These are phyloP conservation scores for Fonsecaea pedrosoi DNA, from an alignment of 2,329 filamentous ascomycete species.

Conservation along the genomic window DNA sequence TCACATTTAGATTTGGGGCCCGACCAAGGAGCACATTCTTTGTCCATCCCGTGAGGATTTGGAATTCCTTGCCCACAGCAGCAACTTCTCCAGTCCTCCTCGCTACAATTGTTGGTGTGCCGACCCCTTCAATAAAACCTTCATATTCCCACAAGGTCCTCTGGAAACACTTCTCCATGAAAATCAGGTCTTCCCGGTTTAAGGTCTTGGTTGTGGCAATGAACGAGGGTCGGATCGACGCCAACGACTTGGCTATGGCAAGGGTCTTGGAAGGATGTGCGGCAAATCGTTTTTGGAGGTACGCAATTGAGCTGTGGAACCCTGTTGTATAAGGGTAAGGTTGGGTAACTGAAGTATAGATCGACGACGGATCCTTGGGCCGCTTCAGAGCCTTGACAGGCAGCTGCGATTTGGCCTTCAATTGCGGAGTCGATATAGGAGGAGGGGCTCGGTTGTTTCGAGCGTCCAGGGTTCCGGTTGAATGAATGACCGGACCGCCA, in stretches of 20 bases:
- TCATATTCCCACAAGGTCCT: slow-evolving; percentile 91
- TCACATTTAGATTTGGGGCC: slow-evolving; percentile 85
- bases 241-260: slow-evolving; percentile 84
- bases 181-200: slow-evolving; percentile 85
- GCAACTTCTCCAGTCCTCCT: slow-evolving; percentile 94
- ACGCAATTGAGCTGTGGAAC: slow-evolving; percentile 85
- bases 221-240: slow-evolving; percentile 89
- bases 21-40: slow-evolving; percentile 88
- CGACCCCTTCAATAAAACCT: slow-evolving; percentile 85
- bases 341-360: slow-evolving; percentile 88
- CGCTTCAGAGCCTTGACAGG: slow-evolving; percentile 51
- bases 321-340: slow-evolving; percentile 90
- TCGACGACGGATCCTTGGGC: slow-evolving; percentile 75
- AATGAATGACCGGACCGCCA: slow-evolving; percentile 14
- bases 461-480: slow-evolving; percentile 40
- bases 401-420: slow-evolving; percentile 48
- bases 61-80: slow-evolving; percentile 94
- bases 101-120: slow-evolving; percentile 89
- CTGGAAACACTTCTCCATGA: slow-evolving; percentile 98
- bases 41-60: slow-evolving; percentile 92
- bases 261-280: slow-evolving; percentile 73
- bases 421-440: slow-evolving; percentile 52
- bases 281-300: slow-evolving; percentile 75
- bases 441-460: slow-evolving; percentile 46
- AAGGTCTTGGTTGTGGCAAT: slow-evolving; percentile 91